Evolutionary conservation across 1,284 basidiomycete genomes (phyloP).

Genomic region (Naganishia sp.): DNA sequence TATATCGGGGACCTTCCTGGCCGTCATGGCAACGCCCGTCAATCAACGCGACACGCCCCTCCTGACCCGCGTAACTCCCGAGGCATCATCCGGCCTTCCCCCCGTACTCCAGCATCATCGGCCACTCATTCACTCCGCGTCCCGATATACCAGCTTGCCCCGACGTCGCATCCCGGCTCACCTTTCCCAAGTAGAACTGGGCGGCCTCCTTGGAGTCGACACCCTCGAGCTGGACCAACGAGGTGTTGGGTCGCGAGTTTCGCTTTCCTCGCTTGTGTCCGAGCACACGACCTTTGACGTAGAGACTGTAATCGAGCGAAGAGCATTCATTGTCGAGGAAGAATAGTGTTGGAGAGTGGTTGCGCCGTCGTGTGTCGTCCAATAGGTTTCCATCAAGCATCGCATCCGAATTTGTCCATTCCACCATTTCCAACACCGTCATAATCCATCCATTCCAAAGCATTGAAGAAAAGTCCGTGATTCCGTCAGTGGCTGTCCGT

Average conservation of each 20-base stretch:
- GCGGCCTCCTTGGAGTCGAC: constrained; percentile 91
- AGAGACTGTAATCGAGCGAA: constrained; percentile 65
- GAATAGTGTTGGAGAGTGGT: neutral
- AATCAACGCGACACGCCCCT: neutral
- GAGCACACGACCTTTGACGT: constrained; percentile 94
- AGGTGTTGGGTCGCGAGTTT: constrained; percentile 92
- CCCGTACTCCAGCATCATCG: neutral
- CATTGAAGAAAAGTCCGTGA: constrained; percentile 15
- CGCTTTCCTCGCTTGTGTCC: constrained; percentile 98
- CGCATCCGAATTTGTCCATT: neutral
- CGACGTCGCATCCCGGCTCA: constrained; percentile 53
- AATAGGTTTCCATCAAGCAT: neutral
- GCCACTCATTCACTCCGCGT: neutral
- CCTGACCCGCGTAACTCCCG: neutral
- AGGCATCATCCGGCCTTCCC: neutral
- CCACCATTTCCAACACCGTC: constrained; percentile 19
- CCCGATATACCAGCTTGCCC: neutral
- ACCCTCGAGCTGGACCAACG: constrained; percentile 95
- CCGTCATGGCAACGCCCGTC: too few relatives aligned
- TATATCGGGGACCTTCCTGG: too few relatives aligned
- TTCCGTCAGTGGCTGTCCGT: constrained; percentile 7
- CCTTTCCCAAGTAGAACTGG: constrained; percentile 98
- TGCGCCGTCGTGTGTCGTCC: neutral
- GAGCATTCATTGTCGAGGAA: neutral
- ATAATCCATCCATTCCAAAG: constrained; percentile 8